Evolutionary conservation across 306 rosid species (phyloP).

Genomic region (Pyrus communis): DNA sequence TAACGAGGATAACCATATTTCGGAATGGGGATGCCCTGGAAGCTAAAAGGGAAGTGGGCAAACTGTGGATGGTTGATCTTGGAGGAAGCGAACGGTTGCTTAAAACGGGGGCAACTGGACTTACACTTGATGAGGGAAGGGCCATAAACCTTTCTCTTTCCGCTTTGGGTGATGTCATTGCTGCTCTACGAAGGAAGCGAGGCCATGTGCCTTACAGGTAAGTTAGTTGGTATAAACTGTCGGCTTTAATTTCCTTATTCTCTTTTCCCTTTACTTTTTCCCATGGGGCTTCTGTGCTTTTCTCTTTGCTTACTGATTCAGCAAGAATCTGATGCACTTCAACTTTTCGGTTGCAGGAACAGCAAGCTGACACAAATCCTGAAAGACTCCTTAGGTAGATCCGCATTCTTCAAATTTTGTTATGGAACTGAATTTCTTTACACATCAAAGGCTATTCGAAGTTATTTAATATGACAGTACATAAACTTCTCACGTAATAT

Average conservation of each 20-base stretch:
- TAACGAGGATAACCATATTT: constrained; percentile 78
- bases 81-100: constrained; percentile 92
- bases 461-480: neutral
- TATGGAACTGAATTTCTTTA: neutral
- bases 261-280: neutral
- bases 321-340: constrained; percentile 18
- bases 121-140: constrained; percentile 87
- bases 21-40: constrained; percentile 48
- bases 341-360: constrained; percentile 62
- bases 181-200: constrained; percentile 82
- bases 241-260: constrained; percentile 9
- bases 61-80: constrained; percentile 96
- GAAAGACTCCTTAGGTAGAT: constrained; percentile 86
- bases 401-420: constrained; percentile 10
- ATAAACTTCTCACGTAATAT: neutral
- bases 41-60: constrained; percentile 58
- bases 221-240: constrained; percentile 23
- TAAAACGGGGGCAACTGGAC: constrained; percentile 89
- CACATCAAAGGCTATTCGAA: neutral
- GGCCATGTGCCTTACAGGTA: constrained; percentile 93
- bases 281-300: neutral
- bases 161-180: constrained; percentile 88
- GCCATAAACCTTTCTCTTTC: constrained; percentile 98
- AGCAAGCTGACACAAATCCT: constrained; percentile 95
- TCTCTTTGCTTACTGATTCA: constrained; percentile 23